Evolutionary conservation across 1,139 yeast genomes (phyloP).

Genomic region (Protomyces arabidopsidicola): DNA sequence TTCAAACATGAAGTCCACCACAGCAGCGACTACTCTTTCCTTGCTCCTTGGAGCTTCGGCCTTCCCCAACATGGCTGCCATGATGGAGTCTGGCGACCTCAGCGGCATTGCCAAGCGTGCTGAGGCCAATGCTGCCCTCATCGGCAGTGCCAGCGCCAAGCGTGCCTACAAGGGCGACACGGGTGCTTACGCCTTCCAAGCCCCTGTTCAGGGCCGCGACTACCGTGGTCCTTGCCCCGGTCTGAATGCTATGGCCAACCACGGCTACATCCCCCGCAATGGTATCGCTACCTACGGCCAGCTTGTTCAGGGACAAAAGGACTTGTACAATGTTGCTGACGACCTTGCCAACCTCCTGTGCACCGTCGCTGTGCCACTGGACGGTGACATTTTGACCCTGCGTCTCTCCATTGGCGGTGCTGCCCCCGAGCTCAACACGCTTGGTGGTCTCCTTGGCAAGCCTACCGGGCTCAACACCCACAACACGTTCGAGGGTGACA

Average conservation of each 20-base stretch:
- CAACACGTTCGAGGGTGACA: constrained; percentile 25
- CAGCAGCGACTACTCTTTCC: neutral
- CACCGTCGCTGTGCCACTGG: constrained; percentile 16
- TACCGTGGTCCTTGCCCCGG: constrained; percentile 27
- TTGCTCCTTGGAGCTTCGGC: constrained; percentile 1
- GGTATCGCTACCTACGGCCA: constrained; percentile 23
- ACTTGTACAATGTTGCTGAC: constrained; percentile 18
- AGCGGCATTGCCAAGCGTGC: neutral
- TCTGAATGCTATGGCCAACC: constrained; percentile 23
- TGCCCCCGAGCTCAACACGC: constrained; percentile 8
- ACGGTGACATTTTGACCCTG: constrained; percentile 17
- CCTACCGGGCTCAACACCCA: constrained; percentile 19
- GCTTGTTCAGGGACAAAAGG: constrained; percentile 16
- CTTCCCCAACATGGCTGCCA: neutral
- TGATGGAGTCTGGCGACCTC: neutral
- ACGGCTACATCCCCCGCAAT: constrained; percentile 23
- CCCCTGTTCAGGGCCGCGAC: constrained; percentile 10
- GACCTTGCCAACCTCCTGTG: constrained; percentile 19
- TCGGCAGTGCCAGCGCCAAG: neutral
- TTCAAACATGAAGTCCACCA: neutral
- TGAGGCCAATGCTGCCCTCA: neutral
- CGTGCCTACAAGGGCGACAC: constrained; percentile 15
- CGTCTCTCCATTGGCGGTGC: constrained; percentile 13
- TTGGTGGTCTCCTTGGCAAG: constrained; percentile 3
- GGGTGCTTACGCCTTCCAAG: constrained; percentile 17